A percentile compares a stretch with the other conserved stretches of the same genome.
phyloP scores from a whole-genome alignment of 2,329 filamentous ascomycete genomes.

The Nemania diffusa region DNA sequence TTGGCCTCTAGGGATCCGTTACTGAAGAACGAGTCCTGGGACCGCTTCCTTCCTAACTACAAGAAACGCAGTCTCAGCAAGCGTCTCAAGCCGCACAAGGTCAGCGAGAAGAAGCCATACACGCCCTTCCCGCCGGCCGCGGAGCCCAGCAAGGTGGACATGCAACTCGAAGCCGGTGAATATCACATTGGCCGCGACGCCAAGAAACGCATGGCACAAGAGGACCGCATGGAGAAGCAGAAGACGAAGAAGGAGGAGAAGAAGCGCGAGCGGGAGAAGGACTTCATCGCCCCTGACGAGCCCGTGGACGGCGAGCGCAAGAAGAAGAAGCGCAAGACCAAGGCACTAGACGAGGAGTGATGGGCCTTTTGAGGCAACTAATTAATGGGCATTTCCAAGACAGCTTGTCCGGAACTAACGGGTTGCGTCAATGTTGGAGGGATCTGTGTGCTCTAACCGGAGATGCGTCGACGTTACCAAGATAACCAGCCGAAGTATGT shows the following conservation, averaged over 20 bases:
- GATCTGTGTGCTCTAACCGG: background rate
- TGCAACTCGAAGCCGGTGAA: slow-evolving; percentile 97
- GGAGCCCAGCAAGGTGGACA: slow-evolving; percentile 98
- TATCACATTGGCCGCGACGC: slow-evolving; percentile 95
- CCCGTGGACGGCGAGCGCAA: slow-evolving; percentile 61
- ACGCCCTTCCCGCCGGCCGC: slow-evolving; percentile 96
- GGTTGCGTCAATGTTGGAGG: background rate
- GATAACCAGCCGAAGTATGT: background rate
- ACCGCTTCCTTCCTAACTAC: slow-evolving; percentile 88
- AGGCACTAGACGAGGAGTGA: slow-evolving; percentile 47
- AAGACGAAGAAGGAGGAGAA: slow-evolving; percentile 89
- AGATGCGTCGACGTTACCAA: background rate
- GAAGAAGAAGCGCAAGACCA: slow-evolving; percentile 73
- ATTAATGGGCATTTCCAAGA: slow-evolving; percentile 1
- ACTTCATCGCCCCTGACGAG: slow-evolving; percentile 89
- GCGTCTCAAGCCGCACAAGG: slow-evolving; percentile 81
- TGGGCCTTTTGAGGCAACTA: background rate
- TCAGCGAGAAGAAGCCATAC: slow-evolving; percentile 96
- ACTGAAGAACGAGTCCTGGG: slow-evolving; percentile 38
- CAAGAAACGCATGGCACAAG: slow-evolving; percentile 83
- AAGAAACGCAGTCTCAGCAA: slow-evolving; percentile 92
- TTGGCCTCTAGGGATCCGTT: slow-evolving; percentile 20
- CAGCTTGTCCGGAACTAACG: background rate
- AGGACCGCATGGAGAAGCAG: slow-evolving; percentile 85
- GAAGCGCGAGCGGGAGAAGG: slow-evolving; percentile 83